Base-by-base conservation (phyloP, 225 moss, liverwort and hornwort species). In the Polytrichum formosum region DNA sequence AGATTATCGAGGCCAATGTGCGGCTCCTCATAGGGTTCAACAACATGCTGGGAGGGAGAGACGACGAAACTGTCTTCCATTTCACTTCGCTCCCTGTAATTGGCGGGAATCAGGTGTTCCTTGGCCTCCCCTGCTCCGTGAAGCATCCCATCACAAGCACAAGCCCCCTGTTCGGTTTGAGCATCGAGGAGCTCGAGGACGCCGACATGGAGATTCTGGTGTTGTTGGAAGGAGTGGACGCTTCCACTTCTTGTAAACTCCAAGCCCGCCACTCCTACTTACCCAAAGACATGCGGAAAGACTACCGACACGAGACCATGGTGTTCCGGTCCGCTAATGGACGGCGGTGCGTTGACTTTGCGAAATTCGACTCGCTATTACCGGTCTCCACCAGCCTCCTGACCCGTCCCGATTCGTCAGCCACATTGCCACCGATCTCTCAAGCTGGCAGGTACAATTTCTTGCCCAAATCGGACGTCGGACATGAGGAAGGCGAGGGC, bases 1-100 rank as follows among this genome's bases (percentile, higher is more conserved):
- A 93, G 77, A 93, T 96, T 19, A 96, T 96, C 54, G 96, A 96
- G 77, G 93, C 96, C 21, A 93, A 80, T 37, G 91, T 96, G 56
- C 76, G 96, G 55, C 59, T 96, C 22, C 73, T 96, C 67, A 87
- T 96, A 20, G 96, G 91, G 75, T 87, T 96, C n/a, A 96, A 92
- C 63, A 96, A 96, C 59, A 81, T 75, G 4, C 79, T 91, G 0
- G 82, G 81, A 10, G 70, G 85, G 7, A 82, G 68, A 0, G 88
- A 88, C 53, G 89, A 92, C 54, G 96, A 93, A 76, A 93, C 90
- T 9, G 81, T 96, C 62, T 96, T 93, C 29, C 90, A 96, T 77
- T 96, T 96, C 79, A 90, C 91, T 2, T 79, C 88, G 22, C 81
- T 96, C 72, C 89, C 91, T 22, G 88, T 92, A 67, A 83, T 96